phyloP scores from a whole-genome alignment of 371 early-diverging fungal species.

The Apophysomyces sp. region DNA sequence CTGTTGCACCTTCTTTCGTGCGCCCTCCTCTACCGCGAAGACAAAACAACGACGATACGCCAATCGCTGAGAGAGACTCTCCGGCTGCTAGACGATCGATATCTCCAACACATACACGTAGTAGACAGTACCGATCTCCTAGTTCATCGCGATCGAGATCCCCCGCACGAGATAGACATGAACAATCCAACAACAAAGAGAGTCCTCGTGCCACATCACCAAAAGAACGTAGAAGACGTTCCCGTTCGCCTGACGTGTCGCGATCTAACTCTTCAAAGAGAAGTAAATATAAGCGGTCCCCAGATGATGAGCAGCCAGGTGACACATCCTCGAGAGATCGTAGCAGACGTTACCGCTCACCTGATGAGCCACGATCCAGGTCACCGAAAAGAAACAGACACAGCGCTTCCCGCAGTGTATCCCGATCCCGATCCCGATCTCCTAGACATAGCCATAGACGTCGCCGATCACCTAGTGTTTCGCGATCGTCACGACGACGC shows the following conservation, averaged over 20 bases:
- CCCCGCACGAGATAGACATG: background rate
- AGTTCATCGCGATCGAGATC: conserved; percentile 14
- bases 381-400: conserved; percentile 2
- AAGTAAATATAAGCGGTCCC: too few relatives aligned
- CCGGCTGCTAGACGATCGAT: conserved; percentile 5
- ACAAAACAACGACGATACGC: conserved; percentile 7
- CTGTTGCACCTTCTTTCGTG: conserved; percentile 9
- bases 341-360: conserved; percentile 8
- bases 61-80: background rate
- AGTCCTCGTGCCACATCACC: background rate
- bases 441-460: background rate
- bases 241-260: conserved; percentile 13
- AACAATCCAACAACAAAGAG: background rate
- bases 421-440: conserved; percentile 4
- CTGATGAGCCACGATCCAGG: background rate
- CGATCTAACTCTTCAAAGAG: conserved; percentile 7
- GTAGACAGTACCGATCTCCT: conserved; percentile 13
- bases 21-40: conserved; percentile 15
- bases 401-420: background rate
- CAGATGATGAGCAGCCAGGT: too few relatives aligned
- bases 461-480: background rate
- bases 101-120: conserved; percentile 5
- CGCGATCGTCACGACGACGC: background rate
- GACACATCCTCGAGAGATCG: background rate
- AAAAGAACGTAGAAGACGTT: background rate